These are phyloP conservation scores for Schizonepeta tenuifolia DNA, from an alignment of 257 asterid genomes.

Conservation along the genomic window DNA sequence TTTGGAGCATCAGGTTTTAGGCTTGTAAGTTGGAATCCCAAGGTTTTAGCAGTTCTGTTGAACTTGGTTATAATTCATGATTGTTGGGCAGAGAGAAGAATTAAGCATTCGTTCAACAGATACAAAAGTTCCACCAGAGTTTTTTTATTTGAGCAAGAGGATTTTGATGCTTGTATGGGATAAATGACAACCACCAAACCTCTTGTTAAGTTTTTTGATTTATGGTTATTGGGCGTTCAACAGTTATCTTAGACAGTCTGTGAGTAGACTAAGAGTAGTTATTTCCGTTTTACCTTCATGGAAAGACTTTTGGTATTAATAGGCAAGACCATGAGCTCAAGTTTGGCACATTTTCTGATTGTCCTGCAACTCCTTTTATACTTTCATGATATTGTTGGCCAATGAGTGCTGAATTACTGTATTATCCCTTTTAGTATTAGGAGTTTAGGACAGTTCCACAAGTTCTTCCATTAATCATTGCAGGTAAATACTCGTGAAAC, in stretches of 20 bases:
- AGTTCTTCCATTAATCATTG: slow-evolving; percentile 5
- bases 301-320: neutral
- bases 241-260: neutral
- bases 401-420: slow-evolving; percentile 4
- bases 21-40: slow-evolving; percentile 6
- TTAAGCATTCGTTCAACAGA: neutral
- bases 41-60: slow-evolving; percentile 4
- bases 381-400: neutral
- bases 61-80: neutral
- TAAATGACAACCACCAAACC: neutral
- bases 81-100: slow-evolving; percentile 14
- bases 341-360: neutral
- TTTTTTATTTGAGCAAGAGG: neutral
- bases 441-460: neutral
- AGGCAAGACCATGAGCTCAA: neutral
- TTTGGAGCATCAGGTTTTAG: neutral
- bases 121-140: neutral
- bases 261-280: neutral
- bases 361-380: neutral
- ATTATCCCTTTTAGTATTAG: neutral
- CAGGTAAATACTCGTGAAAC: slow-evolving; percentile 39
- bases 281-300: neutral
- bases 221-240: neutral
- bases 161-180: neutral
- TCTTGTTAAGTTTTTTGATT: neutral